These are phyloP conservation scores for Penstemon barbatus DNA, from an alignment of 257 asterid species.

Conservation along the genomic window DNA sequence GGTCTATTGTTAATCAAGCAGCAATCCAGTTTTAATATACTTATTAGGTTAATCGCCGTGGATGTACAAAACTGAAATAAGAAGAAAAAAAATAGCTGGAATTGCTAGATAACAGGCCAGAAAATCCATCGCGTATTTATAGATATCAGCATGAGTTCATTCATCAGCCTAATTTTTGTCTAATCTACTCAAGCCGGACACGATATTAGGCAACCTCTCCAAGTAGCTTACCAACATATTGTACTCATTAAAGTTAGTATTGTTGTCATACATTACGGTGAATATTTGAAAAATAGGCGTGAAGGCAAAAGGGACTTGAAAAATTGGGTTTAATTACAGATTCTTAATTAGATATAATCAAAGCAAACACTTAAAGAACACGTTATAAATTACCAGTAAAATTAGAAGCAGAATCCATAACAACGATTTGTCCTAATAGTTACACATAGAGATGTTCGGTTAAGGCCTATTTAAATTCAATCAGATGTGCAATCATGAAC, in stretches of 20 bases:
- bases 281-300: not conserved
- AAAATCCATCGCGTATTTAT: not conserved
- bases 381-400: constrained; percentile 5
- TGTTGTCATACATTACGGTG: not conserved
- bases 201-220: not conserved
- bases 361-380: not conserved
- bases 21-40: not conserved
- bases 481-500: no score
- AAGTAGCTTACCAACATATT: constrained; percentile 8
- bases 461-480: no score
- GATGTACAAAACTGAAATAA: not conserved
- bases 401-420: not conserved
- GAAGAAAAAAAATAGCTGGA: not conserved
- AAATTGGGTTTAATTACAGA: no score
- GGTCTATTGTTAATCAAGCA: not conserved
- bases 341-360: no score
- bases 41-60: not conserved
- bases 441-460: no score
- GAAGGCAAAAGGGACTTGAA: no score
- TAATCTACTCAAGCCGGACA: constrained; percentile 1
- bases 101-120: not conserved
- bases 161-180: not conserved
- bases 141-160: not conserved
- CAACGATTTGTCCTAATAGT: not conserved
- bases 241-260: not conserved